Base-by-base conservation (phyloP, 768 basidiomycete genomes). In the Ephemerocybe angulata region DNA sequence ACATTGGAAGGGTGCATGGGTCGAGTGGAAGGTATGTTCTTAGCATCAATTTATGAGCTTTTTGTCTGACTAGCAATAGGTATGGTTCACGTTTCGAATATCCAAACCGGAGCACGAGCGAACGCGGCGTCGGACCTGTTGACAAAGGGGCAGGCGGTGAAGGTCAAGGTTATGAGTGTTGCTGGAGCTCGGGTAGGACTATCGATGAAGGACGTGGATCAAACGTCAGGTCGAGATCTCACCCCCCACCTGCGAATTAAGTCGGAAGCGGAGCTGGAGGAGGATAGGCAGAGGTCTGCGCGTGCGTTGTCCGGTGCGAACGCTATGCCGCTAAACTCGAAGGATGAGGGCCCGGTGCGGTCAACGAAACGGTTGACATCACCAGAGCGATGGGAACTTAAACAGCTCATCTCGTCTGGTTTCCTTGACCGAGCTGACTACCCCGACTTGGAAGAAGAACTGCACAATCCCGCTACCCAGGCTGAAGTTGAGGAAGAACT, bases 351-450 rank as follows among this genome's bases (percentile, higher is more conserved):
- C 22, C 80, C 82, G 8, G 79, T 85, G 15, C 83, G 86, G 29
- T 90, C 88, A 2, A 92, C 93, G 0, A 94, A 93, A 65, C 83
- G 96, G 15, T 75, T 98, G 54, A 95, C 95, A 1, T 94, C 91
- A 6, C 97, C 97, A 1, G 97, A 99, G 70, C 85, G 97, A 27
- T 99, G 97, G 94, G 97, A 99, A 75, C 95, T 99, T 71, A 98
- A 98, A 70, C 97, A 98, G 68, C 83, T 99, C 54, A 97, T 98
- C 53, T 90, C 97, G 1, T 97, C 94, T 28, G 97, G 97, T 40
- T 90, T 86, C 15, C 82, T 98, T 52, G 86, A 87, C 59, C 88
- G 95, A 11, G 88, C 94, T 3, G 97, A 98, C 68, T 96, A 95
- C 63, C 94, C 93, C 2, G 91, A 96, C 28, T 76, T 97, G 50